A percentile compares a stretch with the other conserved stretches of the same genome.
These are phyloP conservation scores for Boeremia lycopersici DNA, from an alignment of 2,329 filamentous ascomycete species.

Conservation along the genomic window DNA sequence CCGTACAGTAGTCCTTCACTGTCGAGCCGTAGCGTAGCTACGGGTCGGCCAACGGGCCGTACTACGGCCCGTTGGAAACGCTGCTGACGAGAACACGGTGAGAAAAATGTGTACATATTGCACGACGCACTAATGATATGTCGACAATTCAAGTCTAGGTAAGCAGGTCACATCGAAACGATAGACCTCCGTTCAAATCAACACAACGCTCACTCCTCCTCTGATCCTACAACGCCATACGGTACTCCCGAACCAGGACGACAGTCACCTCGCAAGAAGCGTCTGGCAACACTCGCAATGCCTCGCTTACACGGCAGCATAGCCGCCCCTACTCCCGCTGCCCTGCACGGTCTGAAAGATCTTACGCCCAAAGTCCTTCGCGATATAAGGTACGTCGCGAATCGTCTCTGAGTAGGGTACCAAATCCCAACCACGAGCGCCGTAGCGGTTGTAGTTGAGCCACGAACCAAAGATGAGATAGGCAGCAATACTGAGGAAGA, in stretches of 20 bases:
- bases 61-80: too few relatives aligned
- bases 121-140: neutral
- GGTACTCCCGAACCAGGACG: neutral
- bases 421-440: conserved; percentile 92
- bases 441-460: conserved; percentile 98
- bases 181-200: neutral
- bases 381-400: conserved; percentile 86
- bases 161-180: too few relatives aligned
- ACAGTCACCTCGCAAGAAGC: neutral
- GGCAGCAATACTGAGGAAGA: conserved; percentile 82
- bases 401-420: conserved; percentile 91
- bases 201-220: neutral
- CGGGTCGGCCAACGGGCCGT: too few relatives aligned
- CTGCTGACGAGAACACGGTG: neutral
- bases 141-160: neutral
- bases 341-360: conserved; percentile 86
- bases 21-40: too few relatives aligned
- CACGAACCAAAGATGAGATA: conserved; percentile 98
- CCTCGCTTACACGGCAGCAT: conserved; percentile 78
- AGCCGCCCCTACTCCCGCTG: conserved; percentile 82
- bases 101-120: neutral
- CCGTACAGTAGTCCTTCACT: too few relatives aligned
- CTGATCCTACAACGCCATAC: neutral
- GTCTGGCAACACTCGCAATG: neutral
- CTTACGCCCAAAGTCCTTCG: conserved; percentile 84